Percentiles rank a stretch among this genome's conserved stretches.
Conservation (phyloP, 108 stramenopile genomes). For the Nitzschia inconspicua region DNA sequence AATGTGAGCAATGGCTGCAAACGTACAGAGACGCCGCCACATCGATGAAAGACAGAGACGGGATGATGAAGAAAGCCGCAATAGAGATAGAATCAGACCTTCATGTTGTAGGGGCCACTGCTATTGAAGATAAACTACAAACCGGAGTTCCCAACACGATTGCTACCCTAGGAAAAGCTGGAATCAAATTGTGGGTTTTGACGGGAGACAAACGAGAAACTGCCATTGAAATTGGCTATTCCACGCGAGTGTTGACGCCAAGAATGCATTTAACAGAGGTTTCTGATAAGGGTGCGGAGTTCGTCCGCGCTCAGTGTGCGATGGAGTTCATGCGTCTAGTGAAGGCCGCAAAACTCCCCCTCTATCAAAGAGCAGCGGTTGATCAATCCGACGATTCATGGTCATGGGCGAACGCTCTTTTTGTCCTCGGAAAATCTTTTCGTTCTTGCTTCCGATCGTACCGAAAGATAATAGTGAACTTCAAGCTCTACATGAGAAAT, state of each 20-base stretch:
- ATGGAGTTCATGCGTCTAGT: conserved; percentile 87
- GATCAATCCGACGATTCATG: conserved; percentile 26
- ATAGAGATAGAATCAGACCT: conserved; percentile 80
- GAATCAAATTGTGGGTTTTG: conserved; percentile 96
- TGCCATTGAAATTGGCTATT: conserved; percentile 97
- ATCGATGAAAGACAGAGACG: conserved; percentile 72
- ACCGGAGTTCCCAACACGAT: conserved; percentile 95
- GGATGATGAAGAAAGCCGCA: conserved; percentile 71
- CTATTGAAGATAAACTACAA: conserved; percentile 97
- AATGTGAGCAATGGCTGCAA: conserved; percentile 75
- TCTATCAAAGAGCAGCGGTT: conserved; percentile 59
- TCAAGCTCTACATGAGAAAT: conserved; percentile 1
- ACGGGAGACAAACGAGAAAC: conserved; percentile 99
- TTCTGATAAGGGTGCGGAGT: conserved; percentile 52
- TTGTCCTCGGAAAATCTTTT: conserved; percentile 19
- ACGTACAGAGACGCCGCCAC: conserved; percentile 70
- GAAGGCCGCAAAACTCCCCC: conserved; percentile 72
- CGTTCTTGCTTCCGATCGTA: conserved; percentile 3
- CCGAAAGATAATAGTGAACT: conserved; percentile 2
- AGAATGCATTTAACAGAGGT: conserved; percentile 92
- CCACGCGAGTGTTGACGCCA: conserved; percentile 84
- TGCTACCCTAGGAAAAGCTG: conserved; percentile 83
- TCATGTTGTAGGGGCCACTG: conserved; percentile 91
- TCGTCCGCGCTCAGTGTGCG: conserved; percentile 63
- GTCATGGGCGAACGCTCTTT: conserved; percentile 2